Evolutionary conservation across 2,329 filamentous ascomycete species (phyloP).

Genomic region (Penicillium psychrosexuale): DNA sequence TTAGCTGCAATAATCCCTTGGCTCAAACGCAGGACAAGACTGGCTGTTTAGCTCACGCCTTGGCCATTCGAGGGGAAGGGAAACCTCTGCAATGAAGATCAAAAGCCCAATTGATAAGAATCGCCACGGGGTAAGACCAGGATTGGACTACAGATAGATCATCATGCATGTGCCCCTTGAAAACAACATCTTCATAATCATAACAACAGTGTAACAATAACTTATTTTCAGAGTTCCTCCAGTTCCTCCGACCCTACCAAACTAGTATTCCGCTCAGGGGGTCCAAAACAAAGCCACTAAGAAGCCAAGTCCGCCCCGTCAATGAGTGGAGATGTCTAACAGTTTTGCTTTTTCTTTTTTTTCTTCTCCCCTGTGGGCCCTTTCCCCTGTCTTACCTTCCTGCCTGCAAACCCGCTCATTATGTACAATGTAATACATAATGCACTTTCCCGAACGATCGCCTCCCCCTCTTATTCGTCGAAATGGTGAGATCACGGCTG

Average conservation of each 20-base stretch:
- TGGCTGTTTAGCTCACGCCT: neutral
- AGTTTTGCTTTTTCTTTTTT: neutral
- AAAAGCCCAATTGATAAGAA: neutral
- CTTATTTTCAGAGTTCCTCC: neutral
- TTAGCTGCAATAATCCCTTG: neutral
- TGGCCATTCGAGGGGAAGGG: neutral
- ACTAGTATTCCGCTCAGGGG: neutral
- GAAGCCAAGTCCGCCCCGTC: neutral
- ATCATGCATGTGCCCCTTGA: constrained; percentile 1
- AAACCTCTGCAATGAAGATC: constrained; percentile 8
- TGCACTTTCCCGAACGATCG: neutral
- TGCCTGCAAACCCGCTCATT: neutral
- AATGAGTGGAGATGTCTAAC: neutral
- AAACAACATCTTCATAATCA: neutral
- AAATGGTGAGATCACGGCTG: neutral
- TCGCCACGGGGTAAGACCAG: neutral
- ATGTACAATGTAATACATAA: neutral
- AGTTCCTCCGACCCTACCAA: neutral
- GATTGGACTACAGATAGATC: constrained; percentile 2
- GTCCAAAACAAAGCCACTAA: neutral
- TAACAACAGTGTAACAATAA: neutral
- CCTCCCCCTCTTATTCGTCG: neutral
- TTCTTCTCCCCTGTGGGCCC: neutral
- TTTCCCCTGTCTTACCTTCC: constrained; percentile 5
- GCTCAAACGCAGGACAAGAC: neutral